A percentile compares a stretch with the other conserved stretches of the same genome.
Evolutionary conservation across 2,329 filamentous ascomycete genomes (phyloP).

Genomic region (Aspergillus ustus): DNA sequence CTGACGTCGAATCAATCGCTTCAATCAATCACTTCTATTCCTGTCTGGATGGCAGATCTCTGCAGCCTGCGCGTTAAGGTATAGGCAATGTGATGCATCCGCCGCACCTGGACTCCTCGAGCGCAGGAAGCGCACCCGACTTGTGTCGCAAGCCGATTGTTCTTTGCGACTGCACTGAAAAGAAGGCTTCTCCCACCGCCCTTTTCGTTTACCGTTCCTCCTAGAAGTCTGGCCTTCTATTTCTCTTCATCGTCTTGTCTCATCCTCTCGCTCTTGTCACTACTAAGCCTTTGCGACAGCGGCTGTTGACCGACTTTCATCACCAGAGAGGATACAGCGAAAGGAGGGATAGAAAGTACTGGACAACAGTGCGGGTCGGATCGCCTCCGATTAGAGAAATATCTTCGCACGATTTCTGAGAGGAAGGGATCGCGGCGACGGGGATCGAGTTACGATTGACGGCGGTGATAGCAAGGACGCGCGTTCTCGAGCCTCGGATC

Average conservation of each 20-base stretch:
- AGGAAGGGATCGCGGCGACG: not conserved
- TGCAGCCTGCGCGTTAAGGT: conserved; percentile 30
- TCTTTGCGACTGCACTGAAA: conserved; percentile 28
- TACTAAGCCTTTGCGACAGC: not conserved
- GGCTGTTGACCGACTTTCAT: not conserved
- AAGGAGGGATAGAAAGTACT: not conserved
- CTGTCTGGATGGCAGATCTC: conserved; percentile 22
- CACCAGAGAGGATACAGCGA: not conserved
- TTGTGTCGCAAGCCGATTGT: conserved; percentile 19
- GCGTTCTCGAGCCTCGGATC: not conserved
- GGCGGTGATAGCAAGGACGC: not conserved
- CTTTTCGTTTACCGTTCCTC: not conserved
- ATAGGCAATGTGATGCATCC: conserved; percentile 39
- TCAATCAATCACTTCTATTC: conserved; percentile 19
- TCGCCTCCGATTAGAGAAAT: not conserved
- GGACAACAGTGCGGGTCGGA: not conserved
- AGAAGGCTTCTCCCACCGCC: conserved; percentile 23
- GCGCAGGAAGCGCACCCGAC: conserved; percentile 20
- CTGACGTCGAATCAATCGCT: conserved; percentile 19
- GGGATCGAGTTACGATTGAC: not conserved
- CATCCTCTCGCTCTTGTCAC: not conserved
- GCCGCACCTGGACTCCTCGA: conserved; percentile 27
- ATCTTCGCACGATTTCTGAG: not conserved
- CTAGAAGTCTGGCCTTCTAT: not conserved
- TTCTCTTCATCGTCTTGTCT: not conserved